Percentiles rank a stretch among this genome's conserved stretches.
phyloP scores from a whole-genome alignment of 1,284 basidiomycete genomes.

The Tilletia indica region DNA sequence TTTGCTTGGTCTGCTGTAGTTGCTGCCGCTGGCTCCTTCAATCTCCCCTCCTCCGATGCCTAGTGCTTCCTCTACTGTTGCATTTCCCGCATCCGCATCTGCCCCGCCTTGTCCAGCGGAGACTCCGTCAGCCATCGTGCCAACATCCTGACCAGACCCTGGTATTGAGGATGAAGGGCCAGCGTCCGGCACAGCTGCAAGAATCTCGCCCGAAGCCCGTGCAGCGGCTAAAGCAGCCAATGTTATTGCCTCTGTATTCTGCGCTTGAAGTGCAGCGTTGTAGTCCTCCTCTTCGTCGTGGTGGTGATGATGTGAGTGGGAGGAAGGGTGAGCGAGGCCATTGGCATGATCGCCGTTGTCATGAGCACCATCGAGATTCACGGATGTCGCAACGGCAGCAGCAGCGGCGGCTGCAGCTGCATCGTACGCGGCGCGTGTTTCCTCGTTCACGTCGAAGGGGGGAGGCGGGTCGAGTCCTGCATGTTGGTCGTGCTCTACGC shows the following conservation, averaged over 20 bases:
- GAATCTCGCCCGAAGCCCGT: slow-evolving; percentile 7
- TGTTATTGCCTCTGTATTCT: background rate
- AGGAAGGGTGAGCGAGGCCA: background rate
- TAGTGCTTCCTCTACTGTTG: background rate
- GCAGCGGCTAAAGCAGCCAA: slow-evolving; percentile 3
- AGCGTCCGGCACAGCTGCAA: background rate
- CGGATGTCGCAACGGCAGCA: background rate
- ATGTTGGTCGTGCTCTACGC: too few species aligned
- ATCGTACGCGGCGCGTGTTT: slow-evolving; percentile 5
- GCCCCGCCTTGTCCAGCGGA: background rate
- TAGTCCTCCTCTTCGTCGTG: slow-evolving; percentile 6
- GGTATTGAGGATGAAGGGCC: background rate
- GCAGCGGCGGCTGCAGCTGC: background rate
- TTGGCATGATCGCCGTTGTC: background rate
- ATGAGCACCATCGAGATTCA: background rate
- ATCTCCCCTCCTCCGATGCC: background rate
- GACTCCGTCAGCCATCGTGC: background rate
- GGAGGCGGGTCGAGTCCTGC: background rate
- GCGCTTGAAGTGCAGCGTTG: background rate
- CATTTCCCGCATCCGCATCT: background rate
- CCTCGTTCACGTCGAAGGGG: slow-evolving; percentile 8
- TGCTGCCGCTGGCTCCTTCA: background rate
- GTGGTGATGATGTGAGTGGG: background rate
- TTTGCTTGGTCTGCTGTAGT: background rate
- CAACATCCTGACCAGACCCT: background rate